These are phyloP conservation scores for Paecilomyces variotii DNA, from an alignment of 2,329 filamentous ascomycete species.

Conservation along the genomic window DNA sequence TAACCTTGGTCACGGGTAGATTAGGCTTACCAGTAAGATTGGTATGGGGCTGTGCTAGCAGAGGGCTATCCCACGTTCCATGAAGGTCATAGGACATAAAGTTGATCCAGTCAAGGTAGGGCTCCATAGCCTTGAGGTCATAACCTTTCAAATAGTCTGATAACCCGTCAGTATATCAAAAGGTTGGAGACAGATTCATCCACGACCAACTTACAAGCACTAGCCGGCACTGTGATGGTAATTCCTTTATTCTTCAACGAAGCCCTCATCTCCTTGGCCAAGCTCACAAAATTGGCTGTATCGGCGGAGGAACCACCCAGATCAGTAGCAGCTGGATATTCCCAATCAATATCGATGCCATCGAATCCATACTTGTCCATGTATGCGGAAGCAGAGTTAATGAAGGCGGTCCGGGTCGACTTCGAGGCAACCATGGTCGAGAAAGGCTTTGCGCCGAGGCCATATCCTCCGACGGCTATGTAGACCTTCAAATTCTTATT, in stretches of 20 bases:
- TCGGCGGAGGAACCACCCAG: conserved; percentile 32
- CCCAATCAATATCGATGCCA: conserved; percentile 43
- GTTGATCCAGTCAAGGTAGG: conserved; percentile 15
- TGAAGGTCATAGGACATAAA: conserved; percentile 21
- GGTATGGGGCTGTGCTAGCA: conserved; percentile 15
- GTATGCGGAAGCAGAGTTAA: conserved; percentile 28
- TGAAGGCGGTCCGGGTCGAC: conserved; percentile 23
- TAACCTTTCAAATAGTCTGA: conserved; percentile 17
- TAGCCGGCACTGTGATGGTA: neutral
- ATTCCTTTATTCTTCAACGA: conserved; percentile 2
- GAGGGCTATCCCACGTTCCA: conserved; percentile 15
- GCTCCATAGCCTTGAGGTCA: conserved; percentile 11
- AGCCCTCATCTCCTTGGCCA: conserved; percentile 7
- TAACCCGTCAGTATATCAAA: conserved; percentile 5
- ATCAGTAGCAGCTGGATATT: conserved; percentile 30
- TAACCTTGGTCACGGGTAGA: neutral
- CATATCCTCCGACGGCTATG: conserved; percentile 38
- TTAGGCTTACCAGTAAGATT: conserved; percentile 17
- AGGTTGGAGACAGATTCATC: neutral
- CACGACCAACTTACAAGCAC: neutral
- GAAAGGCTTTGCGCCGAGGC: conserved; percentile 23
- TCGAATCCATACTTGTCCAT: conserved; percentile 37
- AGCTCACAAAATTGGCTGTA: conserved; percentile 19
- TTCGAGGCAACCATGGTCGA: conserved; percentile 11
- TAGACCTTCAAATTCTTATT: conserved; percentile 20